phyloP scores from a whole-genome alignment of 2,329 filamentous ascomycete genomes.

The Microcyclospora tardicrescens region DNA sequence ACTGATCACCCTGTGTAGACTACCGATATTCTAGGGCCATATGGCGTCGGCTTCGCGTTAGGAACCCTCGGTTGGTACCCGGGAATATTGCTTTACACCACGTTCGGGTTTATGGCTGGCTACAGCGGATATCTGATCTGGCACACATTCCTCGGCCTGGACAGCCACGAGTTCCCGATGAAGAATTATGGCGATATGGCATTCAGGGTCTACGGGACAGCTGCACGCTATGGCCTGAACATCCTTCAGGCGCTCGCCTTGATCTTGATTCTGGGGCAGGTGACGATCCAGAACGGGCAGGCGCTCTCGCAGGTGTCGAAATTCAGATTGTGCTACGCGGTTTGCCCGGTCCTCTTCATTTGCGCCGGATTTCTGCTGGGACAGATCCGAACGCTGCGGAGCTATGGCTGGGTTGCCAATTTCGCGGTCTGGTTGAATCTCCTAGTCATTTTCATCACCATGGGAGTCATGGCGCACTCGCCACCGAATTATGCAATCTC shows the following conservation, averaged over 20 bases:
- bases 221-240: constrained; percentile 27
- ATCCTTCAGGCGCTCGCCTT: constrained; percentile 28
- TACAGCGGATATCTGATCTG: constrained; percentile 13
- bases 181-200: constrained; percentile 31
- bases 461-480: constrained; percentile 39
- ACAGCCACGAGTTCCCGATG: constrained; percentile 28
- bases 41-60: constrained; percentile 18
- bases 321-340: constrained; percentile 37
- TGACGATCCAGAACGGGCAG: constrained; percentile 42
- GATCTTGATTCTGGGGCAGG: constrained; percentile 38
- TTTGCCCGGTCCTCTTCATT: constrained; percentile 35
- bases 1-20: too few relatives aligned
- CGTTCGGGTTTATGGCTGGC: constrained; percentile 25
- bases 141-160: constrained; percentile 28
- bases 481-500: constrained; percentile 34
- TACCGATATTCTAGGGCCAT: constrained; percentile 30
- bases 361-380: constrained; percentile 40
- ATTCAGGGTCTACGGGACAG: constrained; percentile 27
- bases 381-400: constrained; percentile 43
- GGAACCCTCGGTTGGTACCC: constrained; percentile 22
- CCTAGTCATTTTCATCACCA: constrained; percentile 36
- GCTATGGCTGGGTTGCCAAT: constrained; percentile 44
- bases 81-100: constrained; percentile 26
- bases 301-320: constrained; percentile 40
- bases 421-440: constrained; percentile 44